Evolutionary conservation across 495 filamentous ascomycete species (phyloP).

Genomic region (Xylaria flabelliformis): DNA sequence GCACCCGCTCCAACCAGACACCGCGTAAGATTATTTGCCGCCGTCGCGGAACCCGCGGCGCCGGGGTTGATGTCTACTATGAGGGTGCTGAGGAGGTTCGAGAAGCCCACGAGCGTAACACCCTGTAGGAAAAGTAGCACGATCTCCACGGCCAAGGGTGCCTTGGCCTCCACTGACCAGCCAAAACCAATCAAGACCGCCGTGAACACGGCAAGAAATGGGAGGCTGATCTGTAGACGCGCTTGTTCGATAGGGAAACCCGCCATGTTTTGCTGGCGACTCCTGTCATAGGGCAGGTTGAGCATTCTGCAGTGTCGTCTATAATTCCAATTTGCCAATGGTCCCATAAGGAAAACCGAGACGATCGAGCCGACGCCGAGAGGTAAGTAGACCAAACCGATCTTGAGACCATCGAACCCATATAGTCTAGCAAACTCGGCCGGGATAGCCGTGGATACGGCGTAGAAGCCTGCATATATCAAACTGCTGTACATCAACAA

Average conservation of each 20-base stretch:
- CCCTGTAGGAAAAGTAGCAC: slow-evolving; percentile 63
- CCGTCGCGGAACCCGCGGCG: slow-evolving; percentile 68
- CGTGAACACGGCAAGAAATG: slow-evolving; percentile 50
- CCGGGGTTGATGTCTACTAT: slow-evolving; percentile 70
- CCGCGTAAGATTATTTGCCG: slow-evolving; percentile 72
- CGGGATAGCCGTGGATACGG: slow-evolving; percentile 59
- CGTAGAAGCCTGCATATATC: slow-evolving; percentile 67
- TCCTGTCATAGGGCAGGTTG: slow-evolving; percentile 53
- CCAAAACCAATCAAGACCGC: slow-evolving; percentile 41
- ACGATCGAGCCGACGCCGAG: slow-evolving; percentile 67
- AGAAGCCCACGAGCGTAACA: slow-evolving; percentile 55
- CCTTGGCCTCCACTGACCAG: slow-evolving; percentile 63
- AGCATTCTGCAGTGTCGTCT: slow-evolving; percentile 48
- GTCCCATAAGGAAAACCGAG: slow-evolving; percentile 64
- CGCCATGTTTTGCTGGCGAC: slow-evolving; percentile 54
- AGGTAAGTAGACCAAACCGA: slow-evolving; percentile 64
- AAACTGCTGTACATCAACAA: slow-evolving; percentile 63
- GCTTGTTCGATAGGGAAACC: slow-evolving; percentile 71
- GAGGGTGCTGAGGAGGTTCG: slow-evolving; percentile 59
- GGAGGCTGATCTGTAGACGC: slow-evolving; percentile 63
- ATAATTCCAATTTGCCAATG: slow-evolving; percentile 62
- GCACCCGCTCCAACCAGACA: slow-evolving; percentile 72
- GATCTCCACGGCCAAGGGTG: slow-evolving; percentile 50
- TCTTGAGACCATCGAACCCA: slow-evolving; percentile 62
- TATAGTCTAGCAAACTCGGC: slow-evolving; percentile 61